Evolutionary conservation across 805 yeast species (phyloP), one percentile per base, ranked within the genome.

Genomic region (Sugiyamaella mastotermitis): DNA sequence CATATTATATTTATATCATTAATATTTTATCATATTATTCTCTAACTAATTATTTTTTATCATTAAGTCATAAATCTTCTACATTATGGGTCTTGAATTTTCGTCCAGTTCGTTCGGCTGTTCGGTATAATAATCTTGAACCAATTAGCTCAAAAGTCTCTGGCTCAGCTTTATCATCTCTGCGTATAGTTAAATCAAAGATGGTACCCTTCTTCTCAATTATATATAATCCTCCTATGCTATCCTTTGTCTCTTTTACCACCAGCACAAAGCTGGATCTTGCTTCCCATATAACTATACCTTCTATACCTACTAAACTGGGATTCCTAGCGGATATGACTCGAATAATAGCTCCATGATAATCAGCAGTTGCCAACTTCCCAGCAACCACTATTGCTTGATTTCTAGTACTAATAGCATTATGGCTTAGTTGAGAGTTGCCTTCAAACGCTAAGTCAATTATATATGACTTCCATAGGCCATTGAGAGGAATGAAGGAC

Each of bases 251-350:
- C 31, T 71, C 53, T 2, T 71, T 71, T 1, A 78, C 71, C 9
- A 78, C 77, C 33, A 86, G 52, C 2, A 84, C 69, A 52, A 84
- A 80, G 43, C 73, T 71, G 47, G 77, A 76, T 55, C 82, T 86
- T 6, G 90, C 72, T 55, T 87, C 97, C 82, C 92, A 83, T 2
- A 84, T 62, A 1, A 87, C 83, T 4, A 87, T 82, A 0, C 97
- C 97, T 26, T 65, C 48, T 22, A 69, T 50, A 0, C 92, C 94
- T 5, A 80, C 66, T 39, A 74, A 53, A 35, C 74, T 70, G 4
- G 68, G 62, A 50, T 80, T 81, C 15, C 62, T 60, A n/a, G 84
- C 67, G 33, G 74, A 71, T 2, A 66, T 50, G 0, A 87, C 87
- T 10, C 66, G 67, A 10, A 86, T 41, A 29, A 58, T 56, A n/a